Conservation (phyloP, 371 early-diverging fungal species). For the Syncephalastrum monosporum region DNA sequence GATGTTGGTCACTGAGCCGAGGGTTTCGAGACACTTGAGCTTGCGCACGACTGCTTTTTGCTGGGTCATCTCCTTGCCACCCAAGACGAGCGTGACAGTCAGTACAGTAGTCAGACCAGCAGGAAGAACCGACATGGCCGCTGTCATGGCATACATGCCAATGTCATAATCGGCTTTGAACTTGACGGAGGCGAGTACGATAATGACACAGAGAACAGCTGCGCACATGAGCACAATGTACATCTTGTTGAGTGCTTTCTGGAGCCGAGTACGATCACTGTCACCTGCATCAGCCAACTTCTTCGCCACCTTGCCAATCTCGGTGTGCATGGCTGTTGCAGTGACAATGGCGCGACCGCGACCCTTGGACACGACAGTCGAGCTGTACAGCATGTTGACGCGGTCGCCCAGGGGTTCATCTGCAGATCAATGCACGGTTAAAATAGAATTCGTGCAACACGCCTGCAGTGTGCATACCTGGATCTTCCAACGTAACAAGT, state of each 20-base stretch:
- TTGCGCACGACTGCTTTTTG: slow-evolving; percentile 56
- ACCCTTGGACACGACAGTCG: slow-evolving; percentile 53
- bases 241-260: slow-evolving; percentile 69
- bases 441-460: slow-evolving; percentile 3
- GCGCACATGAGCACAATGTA: slow-evolving; percentile 62
- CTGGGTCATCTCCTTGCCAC: slow-evolving; percentile 83
- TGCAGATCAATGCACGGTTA: slow-evolving; percentile 3
- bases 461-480: slow-evolving; percentile 13
- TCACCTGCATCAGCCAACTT: slow-evolving; percentile 68
- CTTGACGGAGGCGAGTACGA: slow-evolving; percentile 33
- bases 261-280: slow-evolving; percentile 68
- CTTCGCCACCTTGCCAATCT: slow-evolving; percentile 85
- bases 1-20: slow-evolving; percentile 87
- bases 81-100: slow-evolving; percentile 87
- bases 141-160: slow-evolving; percentile 29
- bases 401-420: slow-evolving; percentile 50
- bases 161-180: slow-evolving; percentile 25
- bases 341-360: slow-evolving; percentile 67
- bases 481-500: slow-evolving; percentile 16
- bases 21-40: slow-evolving; percentile 65
- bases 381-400: slow-evolving; percentile 55
- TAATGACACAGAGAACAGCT: slow-evolving; percentile 40
- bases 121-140: slow-evolving; percentile 94
- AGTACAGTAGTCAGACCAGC: slow-evolving; percentile 94
- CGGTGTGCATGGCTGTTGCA: slow-evolving; percentile 77